Base-by-base conservation (phyloP, 805 yeast genomes). In the Lipomyces starkeyi region DNA sequence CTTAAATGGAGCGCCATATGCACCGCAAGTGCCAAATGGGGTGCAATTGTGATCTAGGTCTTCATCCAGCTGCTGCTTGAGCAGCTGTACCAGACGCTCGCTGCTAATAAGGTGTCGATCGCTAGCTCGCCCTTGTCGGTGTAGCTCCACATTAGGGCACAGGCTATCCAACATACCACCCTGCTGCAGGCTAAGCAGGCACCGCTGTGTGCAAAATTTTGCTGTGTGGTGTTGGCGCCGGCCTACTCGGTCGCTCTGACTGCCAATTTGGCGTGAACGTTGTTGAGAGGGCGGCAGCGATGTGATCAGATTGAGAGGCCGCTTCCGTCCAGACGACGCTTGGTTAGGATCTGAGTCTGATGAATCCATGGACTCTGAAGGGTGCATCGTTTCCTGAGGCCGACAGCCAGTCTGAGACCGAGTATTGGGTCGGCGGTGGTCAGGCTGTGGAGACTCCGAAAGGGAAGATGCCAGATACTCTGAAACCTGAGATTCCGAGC, bases 131-230 rank as follows among this genome's bases (percentile, higher is more conserved):
- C 57, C 57, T 22, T 54, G 29, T 17, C 57, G 57, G 2, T 54
- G 57, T 54, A 54, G 57, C 57, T 54, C 34, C 57, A 54, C 57
- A 29, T 54, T 54, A 29, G 57, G 57, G n/a, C 57, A 54, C 3
- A 8, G 32, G 34, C 34, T 29, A 29, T 54, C 57, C 34, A 54
- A 29, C 1, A 20, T 29, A 29, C 34, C 57, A 1, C 34, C 34
- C 0, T 54, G 57, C 57, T 54, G 57, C 14, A 54, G 57, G 1
- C 57, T 34, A 22, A 54, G 57, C 57, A 54, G 29, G 57, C 57
- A 54, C 1, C 57, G 57, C 57, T 54, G 57, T 34, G 57, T 54
- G 57, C 57, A 54, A 54, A 54, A 54, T 11, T 22, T 54, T 54
- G 57, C 32, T 25, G n/a, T 22, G 57, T 54, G 34, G 29, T 54